phyloP scores from a whole-genome alignment of 176 grass and related monocot genomes.

The Oryza longistaminata region DNA sequence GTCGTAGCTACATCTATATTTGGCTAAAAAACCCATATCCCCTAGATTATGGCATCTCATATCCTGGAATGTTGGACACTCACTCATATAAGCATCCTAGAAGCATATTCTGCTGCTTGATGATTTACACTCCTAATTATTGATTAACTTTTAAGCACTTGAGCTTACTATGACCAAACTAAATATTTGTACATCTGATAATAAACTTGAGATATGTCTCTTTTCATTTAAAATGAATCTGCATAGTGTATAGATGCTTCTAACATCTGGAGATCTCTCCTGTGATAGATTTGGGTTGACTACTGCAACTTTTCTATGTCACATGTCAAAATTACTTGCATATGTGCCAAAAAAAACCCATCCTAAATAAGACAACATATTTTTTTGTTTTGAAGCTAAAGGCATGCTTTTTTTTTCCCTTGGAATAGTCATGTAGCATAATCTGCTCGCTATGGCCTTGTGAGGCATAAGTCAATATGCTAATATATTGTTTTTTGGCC shows the following conservation, averaged over 20 bases:
- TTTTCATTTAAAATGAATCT: not conserved
- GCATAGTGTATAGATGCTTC: not conserved
- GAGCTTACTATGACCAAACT: not conserved
- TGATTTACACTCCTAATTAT: not conserved
- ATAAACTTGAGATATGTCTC: not conserved
- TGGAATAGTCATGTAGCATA: not conserved
- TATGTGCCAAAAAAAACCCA: not conserved
- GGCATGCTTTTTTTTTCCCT: not conserved
- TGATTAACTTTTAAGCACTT: not conserved
- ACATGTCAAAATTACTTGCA: not conserved
- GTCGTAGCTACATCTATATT: not conserved
- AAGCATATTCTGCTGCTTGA: not conserved
- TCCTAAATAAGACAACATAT: not conserved
- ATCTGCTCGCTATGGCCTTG: not conserved
- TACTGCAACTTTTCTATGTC: not conserved
- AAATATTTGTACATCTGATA: not conserved
- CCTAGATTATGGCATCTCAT: not conserved
- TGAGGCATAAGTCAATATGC: slow-evolving; percentile 17
- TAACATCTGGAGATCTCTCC: not conserved
- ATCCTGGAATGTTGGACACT: not conserved
- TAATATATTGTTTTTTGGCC: slow-evolving; percentile 41
- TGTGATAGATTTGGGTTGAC: not conserved
- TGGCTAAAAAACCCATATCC: not conserved
- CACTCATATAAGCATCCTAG: not conserved
- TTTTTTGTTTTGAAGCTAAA: slow-evolving; percentile 4